These are phyloP conservation scores for Pseudozyma pruni DNA, from an alignment of 1,284 basidiomycete genomes.

Conservation along the genomic window DNA sequence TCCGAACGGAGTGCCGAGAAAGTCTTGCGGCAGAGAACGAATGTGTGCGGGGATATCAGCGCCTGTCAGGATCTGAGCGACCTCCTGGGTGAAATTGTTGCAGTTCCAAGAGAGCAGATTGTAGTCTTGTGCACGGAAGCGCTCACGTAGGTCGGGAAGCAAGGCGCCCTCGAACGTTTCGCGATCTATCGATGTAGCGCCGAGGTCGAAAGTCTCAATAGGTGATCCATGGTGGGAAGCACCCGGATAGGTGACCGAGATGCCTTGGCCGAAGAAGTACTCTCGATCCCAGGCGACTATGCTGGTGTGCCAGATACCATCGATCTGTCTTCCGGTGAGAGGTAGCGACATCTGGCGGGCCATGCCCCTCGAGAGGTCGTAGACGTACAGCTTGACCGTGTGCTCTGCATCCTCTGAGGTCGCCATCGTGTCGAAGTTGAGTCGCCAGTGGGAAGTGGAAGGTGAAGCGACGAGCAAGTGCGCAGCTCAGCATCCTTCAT, in stretches of 20 bases:
- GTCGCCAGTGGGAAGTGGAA: no score
- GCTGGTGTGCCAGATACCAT: constrained; percentile 76
- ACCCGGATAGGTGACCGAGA: constrained; percentile 72
- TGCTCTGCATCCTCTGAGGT: constrained; percentile 13
- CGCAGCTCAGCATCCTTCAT: no score
- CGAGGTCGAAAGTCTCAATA: constrained; percentile 79
- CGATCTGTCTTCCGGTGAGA: constrained; percentile 75
- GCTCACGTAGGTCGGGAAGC: constrained; percentile 76
- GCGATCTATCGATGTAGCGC: constrained; percentile 82
- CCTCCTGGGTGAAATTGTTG: constrained; percentile 80
- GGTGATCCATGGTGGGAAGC: constrained; percentile 76
- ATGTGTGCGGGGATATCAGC: constrained; percentile 63
- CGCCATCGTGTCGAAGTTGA: constrained; percentile 2
- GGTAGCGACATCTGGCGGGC: constrained; percentile 79
- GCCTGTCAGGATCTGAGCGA: constrained; percentile 64
- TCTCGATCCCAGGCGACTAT: constrained; percentile 86
- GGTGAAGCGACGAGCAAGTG: background rate
- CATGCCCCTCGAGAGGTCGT: constrained; percentile 87
- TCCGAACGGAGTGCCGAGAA: constrained; percentile 89
- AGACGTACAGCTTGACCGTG: constrained; percentile 78
- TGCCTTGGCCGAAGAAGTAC: constrained; percentile 88
- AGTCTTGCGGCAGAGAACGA: constrained; percentile 75
- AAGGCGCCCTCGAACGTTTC: constrained; percentile 82
- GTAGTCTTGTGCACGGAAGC: constrained; percentile 81
- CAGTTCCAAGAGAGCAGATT: constrained; percentile 77